Conservation (phyloP, 1,284 basidiomycete genomes). For the Fomitopsis betulina region DNA sequence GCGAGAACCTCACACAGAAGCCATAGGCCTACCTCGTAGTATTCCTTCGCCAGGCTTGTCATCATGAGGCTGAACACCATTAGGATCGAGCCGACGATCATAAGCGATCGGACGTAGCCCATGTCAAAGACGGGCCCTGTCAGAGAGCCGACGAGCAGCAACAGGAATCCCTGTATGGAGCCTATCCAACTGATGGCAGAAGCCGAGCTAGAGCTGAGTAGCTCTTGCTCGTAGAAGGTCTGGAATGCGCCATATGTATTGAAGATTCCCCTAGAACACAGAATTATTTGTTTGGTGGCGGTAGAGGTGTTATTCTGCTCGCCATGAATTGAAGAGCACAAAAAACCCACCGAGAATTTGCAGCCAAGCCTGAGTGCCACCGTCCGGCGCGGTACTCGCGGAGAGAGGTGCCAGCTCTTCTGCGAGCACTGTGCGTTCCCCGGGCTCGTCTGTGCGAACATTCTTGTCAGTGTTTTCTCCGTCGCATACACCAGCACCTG, state of each 20-base stretch:
- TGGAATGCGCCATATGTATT: slow-evolving; percentile 20
- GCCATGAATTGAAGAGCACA: slow-evolving; percentile 18
- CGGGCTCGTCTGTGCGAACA: no score
- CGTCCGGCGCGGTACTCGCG: slow-evolving; percentile 5
- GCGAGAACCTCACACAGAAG: neutral
- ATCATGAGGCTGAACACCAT: slow-evolving; percentile 40
- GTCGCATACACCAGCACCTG: no score
- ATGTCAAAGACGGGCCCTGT: slow-evolving; percentile 17
- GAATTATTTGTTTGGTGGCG: neutral
- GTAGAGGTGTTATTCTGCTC: neutral
- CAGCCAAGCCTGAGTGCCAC: slow-evolving; percentile 14
- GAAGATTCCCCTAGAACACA: slow-evolving; percentile 14
- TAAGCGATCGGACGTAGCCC: slow-evolving; percentile 10
- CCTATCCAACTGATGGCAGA: slow-evolving; percentile 19
- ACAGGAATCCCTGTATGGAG: slow-evolving; percentile 14
- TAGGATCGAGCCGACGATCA: slow-evolving; percentile 13
- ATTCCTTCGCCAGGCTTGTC: slow-evolving; percentile 19
- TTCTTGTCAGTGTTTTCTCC: no score
- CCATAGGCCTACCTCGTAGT: slow-evolving; percentile 1
- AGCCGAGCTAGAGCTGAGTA: slow-evolving; percentile 9
- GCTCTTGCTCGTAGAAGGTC: slow-evolving; percentile 11
- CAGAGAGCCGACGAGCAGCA: slow-evolving; percentile 11
- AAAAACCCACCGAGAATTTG: slow-evolving; percentile 16
- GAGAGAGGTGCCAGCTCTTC: neutral
- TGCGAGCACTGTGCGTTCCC: no score